Evolutionary conservation across 371 early-diverging fungal species (phyloP).

Genomic region (Mortierella sp.): DNA sequence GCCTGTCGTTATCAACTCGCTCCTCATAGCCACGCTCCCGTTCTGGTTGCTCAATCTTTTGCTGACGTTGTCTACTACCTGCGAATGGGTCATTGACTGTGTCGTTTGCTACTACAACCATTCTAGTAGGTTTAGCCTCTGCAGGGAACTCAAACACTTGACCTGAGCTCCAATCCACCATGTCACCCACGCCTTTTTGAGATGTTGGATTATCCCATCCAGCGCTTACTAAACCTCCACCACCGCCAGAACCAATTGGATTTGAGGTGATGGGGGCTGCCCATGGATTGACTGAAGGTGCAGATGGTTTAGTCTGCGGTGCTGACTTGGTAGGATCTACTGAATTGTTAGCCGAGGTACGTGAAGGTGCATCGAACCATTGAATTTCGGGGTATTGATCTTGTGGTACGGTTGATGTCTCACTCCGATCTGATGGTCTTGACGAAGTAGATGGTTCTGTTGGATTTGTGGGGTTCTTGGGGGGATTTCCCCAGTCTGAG

Average conservation of each 20-base stretch:
- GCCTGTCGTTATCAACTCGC: too few relatives aligned
- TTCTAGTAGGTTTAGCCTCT: conserved; percentile 26
- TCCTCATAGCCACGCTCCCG: too few relatives aligned
- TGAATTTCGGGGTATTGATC: too few relatives aligned
- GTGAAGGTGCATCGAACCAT: too few relatives aligned
- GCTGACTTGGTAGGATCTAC: not conserved
- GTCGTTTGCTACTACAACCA: conserved; percentile 12
- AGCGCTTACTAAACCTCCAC: not conserved
- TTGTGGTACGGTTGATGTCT: not conserved
- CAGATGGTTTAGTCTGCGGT: not conserved
- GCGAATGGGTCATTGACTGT: not conserved
- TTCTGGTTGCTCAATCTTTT: not conserved
- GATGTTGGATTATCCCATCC: conserved; percentile 12
- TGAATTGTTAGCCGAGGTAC: too few relatives aligned
- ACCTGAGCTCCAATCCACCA: conserved; percentile 46
- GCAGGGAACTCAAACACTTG: conserved; percentile 32
- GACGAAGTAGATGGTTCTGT: too few relatives aligned
- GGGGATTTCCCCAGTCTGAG: not conserved
- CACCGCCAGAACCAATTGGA: not conserved
- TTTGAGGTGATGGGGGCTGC: not conserved
- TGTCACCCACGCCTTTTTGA: conserved; percentile 10
- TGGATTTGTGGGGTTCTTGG: not conserved
- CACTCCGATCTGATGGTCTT: too few relatives aligned
- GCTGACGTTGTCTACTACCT: not conserved
- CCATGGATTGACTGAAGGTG: conserved; percentile 5